Evolutionary conservation across 805 yeast species (phyloP).

Genomic region (Torulaspora delbrueckii): DNA sequence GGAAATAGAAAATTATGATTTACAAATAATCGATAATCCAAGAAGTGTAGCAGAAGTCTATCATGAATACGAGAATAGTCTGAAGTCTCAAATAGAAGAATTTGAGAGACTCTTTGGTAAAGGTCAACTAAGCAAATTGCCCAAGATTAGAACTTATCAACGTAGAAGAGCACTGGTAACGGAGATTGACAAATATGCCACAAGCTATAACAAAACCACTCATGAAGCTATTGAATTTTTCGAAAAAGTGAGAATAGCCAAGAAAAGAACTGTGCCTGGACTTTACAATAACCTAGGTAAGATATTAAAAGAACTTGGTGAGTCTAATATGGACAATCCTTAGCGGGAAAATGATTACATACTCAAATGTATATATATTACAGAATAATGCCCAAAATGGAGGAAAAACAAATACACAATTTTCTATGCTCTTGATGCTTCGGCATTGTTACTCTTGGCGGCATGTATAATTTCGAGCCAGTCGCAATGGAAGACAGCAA

Average conservation of each 20-base stretch:
- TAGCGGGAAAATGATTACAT: not conserved
- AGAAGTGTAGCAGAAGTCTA: constrained; percentile 33
- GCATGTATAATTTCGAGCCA: constrained; percentile 30
- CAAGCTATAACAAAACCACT: constrained; percentile 23
- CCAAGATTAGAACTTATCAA: constrained; percentile 37
- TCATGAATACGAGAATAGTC: constrained; percentile 31
- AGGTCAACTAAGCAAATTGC: constrained; percentile 29
- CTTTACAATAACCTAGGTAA: constrained; percentile 35
- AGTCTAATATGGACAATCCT: not conserved
- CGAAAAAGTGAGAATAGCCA: constrained; percentile 31
- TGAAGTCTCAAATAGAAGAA: constrained; percentile 35
- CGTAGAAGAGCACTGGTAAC: constrained; percentile 37
- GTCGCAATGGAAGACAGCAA: constrained; percentile 34
- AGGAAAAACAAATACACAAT: not conserved
- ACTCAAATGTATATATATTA: constrained; percentile 1
- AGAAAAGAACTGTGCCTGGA: constrained; percentile 38
- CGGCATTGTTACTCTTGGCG: constrained; percentile 30
- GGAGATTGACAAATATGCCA: constrained; percentile 35
- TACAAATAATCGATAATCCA: constrained; percentile 33
- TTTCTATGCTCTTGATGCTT: constrained; percentile 10
- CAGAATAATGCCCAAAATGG: not conserved
- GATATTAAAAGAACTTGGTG: constrained; percentile 20
- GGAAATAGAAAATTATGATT: constrained; percentile 16
- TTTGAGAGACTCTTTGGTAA: constrained; percentile 33
- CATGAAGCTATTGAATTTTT: constrained; percentile 32